Base-by-base conservation (phyloP, 164 flowering plant species). In the Nymphaea thermarum region DNA sequence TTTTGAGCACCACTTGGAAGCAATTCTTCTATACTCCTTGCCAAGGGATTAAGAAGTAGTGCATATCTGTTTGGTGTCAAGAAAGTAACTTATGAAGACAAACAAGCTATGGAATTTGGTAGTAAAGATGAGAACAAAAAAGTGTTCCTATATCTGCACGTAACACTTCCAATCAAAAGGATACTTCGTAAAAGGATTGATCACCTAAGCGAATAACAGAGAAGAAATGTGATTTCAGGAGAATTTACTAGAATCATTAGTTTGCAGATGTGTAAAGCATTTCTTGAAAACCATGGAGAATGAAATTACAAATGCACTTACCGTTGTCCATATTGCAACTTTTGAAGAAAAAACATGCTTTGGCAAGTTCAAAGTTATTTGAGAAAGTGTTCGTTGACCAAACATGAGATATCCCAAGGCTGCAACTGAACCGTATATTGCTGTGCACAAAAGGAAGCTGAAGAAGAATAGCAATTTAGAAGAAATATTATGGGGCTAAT, bases 151-250 rank as follows among this genome's bases (percentile, higher is more conserved):
- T 25, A 25, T 25, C 36, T 25, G 36, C 36, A 25, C 36, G 36
- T 25, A 0, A 25, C 36, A 25, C 36, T 25, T 25, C 36, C 36
- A 25, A 25, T 25, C 36, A 15, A 51, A 51, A 86, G 93, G 93
- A 89, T 91, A 92, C 85, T 93, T 93, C 65, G 93, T 86, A 55
- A 91, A 80, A 41, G 98, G 98, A 77, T 81, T 93, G 82, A 91
- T 79, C 67, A 93, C 93, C 98, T 93, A 88, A 60, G 64, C 7
- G 41, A 14, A 62, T 12, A 62, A 62, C 41, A 17, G 25, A 62
- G 42, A 62, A 62, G 64, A 4, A 10, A 55, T 1, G 60, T 51
- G 8, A 51, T 4, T 51, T 8, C 57, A 51, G 57, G 2, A 2
- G 57, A 51, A 51, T 51, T 51, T 51, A 51, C 57, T 51, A 8